phyloP scores from a whole-genome alignment of 164 flowering plant genomes.

The grape (Vitis vinifera) region DNA sequence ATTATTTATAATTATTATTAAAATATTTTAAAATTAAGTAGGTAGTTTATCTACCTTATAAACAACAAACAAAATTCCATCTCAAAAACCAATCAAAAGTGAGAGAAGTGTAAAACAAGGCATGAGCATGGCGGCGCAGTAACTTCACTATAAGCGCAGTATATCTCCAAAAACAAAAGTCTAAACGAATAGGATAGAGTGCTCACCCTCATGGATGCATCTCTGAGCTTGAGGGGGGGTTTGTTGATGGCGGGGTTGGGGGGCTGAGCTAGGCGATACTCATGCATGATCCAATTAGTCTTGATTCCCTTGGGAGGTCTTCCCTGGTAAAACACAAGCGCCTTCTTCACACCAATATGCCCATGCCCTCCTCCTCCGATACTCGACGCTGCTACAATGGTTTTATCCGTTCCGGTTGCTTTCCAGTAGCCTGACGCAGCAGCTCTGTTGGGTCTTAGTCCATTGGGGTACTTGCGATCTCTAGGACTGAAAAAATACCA shows the following conservation, averaged over 20 bases:
- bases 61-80: too few relatives aligned
- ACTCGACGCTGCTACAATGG: slow-evolving; percentile 15
- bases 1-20: too few relatives aligned
- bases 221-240: slow-evolving; percentile 16
- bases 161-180: neutral
- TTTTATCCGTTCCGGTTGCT: slow-evolving; percentile 59
- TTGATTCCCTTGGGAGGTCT: slow-evolving; percentile 55
- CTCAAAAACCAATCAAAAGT: neutral
- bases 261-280: slow-evolving; percentile 40
- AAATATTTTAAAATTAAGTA: too few relatives aligned
- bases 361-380: slow-evolving; percentile 1
- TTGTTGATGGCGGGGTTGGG: neutral
- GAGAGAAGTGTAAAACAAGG: neutral
- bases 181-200: neutral
- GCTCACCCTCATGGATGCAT: slow-evolving; percentile 31
- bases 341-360: slow-evolving; percentile 54
- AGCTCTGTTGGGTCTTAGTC: slow-evolving; percentile 55
- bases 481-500: slow-evolving; percentile 67
- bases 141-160: too few relatives aligned
- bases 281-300: slow-evolving; percentile 66
- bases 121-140: neutral
- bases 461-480: slow-evolving; percentile 60
- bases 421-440: slow-evolving; percentile 63
- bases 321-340: slow-evolving; percentile 55
- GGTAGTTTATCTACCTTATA: too few relatives aligned